Evolutionary conservation across 2,329 filamentous ascomycete species (phyloP).

Genomic region (Aspergillus carbonarius): DNA sequence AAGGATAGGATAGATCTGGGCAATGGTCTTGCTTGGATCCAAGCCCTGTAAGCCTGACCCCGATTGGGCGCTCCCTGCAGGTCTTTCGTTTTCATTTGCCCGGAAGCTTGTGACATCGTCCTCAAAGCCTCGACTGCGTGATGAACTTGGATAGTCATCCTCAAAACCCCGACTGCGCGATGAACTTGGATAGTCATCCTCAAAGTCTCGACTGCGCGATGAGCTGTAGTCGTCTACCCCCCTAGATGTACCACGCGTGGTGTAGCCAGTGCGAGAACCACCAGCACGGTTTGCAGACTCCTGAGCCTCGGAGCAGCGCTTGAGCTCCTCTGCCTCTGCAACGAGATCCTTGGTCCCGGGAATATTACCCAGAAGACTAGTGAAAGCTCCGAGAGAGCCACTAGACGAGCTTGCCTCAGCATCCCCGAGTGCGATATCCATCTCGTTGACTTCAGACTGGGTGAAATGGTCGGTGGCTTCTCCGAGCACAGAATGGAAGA

Average conservation of each 20-base stretch:
- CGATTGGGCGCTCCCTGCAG: background rate
- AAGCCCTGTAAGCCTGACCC: constrained; percentile 63
- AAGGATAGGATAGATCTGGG: constrained; percentile 91
- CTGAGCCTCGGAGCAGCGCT: constrained; percentile 62
- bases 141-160: background rate
- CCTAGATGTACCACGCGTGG: constrained; percentile 20
- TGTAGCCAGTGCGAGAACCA: constrained; percentile 31
- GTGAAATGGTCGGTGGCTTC: constrained; percentile 83
- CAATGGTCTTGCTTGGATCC: constrained; percentile 72
- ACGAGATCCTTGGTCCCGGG: constrained; percentile 70
- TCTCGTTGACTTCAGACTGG: constrained; percentile 79
- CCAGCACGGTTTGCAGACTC: constrained; percentile 57
- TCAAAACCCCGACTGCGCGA: background rate
- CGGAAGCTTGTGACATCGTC: constrained; percentile 37
- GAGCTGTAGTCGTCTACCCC: constrained; percentile 15
- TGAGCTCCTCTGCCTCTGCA: constrained; percentile 63
- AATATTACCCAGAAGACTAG: constrained; percentile 71
- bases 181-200: background rate
- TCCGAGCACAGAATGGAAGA: constrained; percentile 73
- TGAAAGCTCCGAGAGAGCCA: constrained; percentile 59
- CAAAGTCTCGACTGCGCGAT: constrained; percentile 1
- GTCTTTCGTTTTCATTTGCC: constrained; percentile 24
- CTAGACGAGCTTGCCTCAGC: constrained; percentile 55
- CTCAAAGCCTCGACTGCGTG: constrained; percentile 4
- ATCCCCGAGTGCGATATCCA: constrained; percentile 71